These are phyloP conservation scores for Dorcoceras hygrometricum DNA, from an alignment of 257 asterid genomes.

Conservation along the genomic window DNA sequence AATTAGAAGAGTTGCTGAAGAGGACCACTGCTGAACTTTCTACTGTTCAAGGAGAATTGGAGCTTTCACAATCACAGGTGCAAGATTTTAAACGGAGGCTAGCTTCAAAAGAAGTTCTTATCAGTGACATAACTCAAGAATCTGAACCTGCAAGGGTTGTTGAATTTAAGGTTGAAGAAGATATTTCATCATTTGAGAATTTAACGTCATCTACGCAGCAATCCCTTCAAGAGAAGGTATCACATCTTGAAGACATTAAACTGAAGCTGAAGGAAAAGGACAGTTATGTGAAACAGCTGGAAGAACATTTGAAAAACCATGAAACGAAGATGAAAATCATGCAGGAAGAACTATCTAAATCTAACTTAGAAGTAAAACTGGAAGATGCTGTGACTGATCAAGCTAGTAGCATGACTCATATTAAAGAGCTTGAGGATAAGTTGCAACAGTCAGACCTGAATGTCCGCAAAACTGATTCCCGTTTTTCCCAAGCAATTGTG, in stretches of 20 bases:
- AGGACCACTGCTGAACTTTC: slow-evolving; percentile 51
- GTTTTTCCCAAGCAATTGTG: slow-evolving; percentile 64
- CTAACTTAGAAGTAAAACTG: slow-evolving; percentile 45
- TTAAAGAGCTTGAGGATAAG: slow-evolving; percentile 83
- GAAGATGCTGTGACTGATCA: slow-evolving; percentile 60
- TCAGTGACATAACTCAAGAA: slow-evolving; percentile 49
- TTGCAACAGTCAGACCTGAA: slow-evolving; percentile 71
- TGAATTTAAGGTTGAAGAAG: slow-evolving; percentile 53
- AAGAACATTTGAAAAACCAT: slow-evolving; percentile 41
- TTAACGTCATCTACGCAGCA: slow-evolving; percentile 38
- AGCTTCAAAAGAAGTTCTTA: slow-evolving; percentile 58
- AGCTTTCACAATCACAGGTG: slow-evolving; percentile 58
- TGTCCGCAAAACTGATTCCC: slow-evolving; percentile 64
- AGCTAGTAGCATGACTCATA: slow-evolving; percentile 41
- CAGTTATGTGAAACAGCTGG: slow-evolving; percentile 37
- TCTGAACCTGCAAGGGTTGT: slow-evolving; percentile 48
- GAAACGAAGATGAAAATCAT: slow-evolving; percentile 39
- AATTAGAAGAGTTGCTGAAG: slow-evolving; percentile 63
- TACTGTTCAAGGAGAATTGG: slow-evolving; percentile 54
- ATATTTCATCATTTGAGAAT: slow-evolving; percentile 45
- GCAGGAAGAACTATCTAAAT: slow-evolving; percentile 50
- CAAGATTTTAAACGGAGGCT: slow-evolving; percentile 55
- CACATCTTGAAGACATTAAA: slow-evolving; percentile 50
- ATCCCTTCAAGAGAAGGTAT: slow-evolving; percentile 42
- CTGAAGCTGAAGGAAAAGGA: slow-evolving; percentile 57